Conservation (phyloP, 805 yeast species). For the Helenozyma rhizophorensis region DNA sequence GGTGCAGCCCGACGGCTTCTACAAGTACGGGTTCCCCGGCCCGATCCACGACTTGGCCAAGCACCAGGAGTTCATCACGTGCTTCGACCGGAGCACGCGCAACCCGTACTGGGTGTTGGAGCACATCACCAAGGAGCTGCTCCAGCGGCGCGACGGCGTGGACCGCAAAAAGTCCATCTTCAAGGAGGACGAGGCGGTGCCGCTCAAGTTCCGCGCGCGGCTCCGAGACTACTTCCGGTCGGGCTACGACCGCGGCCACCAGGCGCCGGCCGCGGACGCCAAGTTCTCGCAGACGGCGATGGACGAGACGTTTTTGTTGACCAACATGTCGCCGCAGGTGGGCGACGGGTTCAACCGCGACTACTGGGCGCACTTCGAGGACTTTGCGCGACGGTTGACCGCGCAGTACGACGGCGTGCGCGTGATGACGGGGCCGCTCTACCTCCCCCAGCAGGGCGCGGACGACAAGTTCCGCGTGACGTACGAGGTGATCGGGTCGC, state of each 20-base stretch:
- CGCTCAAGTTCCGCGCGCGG: conserved; percentile 67
- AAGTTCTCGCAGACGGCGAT: conserved; percentile 85
- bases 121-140: conserved; percentile 74
- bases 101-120: conserved; percentile 91
- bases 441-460: conserved; percentile 70
- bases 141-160: conserved; percentile 47
- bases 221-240: conserved; percentile 87
- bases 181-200: conserved; percentile 81
- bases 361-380: conserved; percentile 95
- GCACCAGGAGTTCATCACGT: conserved; percentile 74
- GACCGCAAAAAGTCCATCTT: conserved; percentile 81
- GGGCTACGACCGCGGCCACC: conserved; percentile 96
- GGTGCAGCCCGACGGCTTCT: conserved; percentile 74
- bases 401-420: conserved; percentile 69
- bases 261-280: conserved; percentile 97
- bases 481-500: conserved; percentile 94
- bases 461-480: conserved; percentile 84
- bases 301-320: conserved; percentile 88
- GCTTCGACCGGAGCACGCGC: conserved; percentile 78
- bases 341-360: conserved; percentile 97
- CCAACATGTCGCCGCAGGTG: conserved; percentile 95
- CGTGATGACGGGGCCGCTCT: conserved; percentile 90
- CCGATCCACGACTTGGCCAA: conserved; percentile 82
- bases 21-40: conserved; percentile 92
- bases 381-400: conserved; percentile 77